Percentiles rank a stretch among this genome's conserved stretches.
phyloP scores from a whole-genome alignment of 495 filamentous ascomycete genomes.

The Penicillium argentinense region DNA sequence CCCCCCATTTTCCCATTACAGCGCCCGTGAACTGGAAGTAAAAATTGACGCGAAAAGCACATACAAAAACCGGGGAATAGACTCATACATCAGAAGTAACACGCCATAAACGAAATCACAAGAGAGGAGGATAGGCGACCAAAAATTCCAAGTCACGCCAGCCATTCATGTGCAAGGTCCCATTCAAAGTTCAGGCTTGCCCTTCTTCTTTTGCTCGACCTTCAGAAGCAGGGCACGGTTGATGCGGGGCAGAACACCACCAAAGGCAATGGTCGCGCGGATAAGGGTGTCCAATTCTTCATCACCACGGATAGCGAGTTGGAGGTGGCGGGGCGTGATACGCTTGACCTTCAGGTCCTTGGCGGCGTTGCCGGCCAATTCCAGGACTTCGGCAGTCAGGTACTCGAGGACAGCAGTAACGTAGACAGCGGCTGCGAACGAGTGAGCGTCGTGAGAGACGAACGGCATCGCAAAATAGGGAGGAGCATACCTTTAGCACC shows the following conservation, averaged over 20 bases:
- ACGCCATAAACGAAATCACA: slow-evolving; percentile 29
- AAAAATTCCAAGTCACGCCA: slow-evolving; percentile 12
- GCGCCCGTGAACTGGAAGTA: slow-evolving; percentile 40
- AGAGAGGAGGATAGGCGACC: slow-evolving; percentile 1
- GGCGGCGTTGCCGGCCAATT: slow-evolving; percentile 95
- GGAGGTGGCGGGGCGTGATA: slow-evolving; percentile 96
- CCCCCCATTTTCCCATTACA: slow-evolving; percentile 48
- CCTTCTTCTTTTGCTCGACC: slow-evolving; percentile 99
- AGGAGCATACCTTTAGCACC: slow-evolving; percentile 75
- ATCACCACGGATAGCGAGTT: slow-evolving; percentile 97
- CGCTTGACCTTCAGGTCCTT: slow-evolving; percentile 99
- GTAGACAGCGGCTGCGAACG: slow-evolving; percentile 77
- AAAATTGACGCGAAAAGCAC: slow-evolving; percentile 20
- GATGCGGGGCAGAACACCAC: slow-evolving; percentile 98
- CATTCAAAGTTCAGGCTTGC: slow-evolving; percentile 56
- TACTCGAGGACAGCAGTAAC: slow-evolving; percentile 98
- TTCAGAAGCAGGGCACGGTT: slow-evolving; percentile 95
- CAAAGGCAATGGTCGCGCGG: slow-evolving; percentile 95
- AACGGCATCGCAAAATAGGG: background rate
- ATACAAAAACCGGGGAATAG: slow-evolving; percentile 32
- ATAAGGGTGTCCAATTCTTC: slow-evolving; percentile 98
- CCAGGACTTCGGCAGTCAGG: slow-evolving; percentile 96
- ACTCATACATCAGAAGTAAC: slow-evolving; percentile 29
- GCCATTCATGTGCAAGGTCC: slow-evolving; percentile 6
- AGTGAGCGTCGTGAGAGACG: slow-evolving; percentile 4